phyloP scores from a whole-genome alignment of 805 yeast genomes.

The Sugiyamaella mastotermitis region DNA sequence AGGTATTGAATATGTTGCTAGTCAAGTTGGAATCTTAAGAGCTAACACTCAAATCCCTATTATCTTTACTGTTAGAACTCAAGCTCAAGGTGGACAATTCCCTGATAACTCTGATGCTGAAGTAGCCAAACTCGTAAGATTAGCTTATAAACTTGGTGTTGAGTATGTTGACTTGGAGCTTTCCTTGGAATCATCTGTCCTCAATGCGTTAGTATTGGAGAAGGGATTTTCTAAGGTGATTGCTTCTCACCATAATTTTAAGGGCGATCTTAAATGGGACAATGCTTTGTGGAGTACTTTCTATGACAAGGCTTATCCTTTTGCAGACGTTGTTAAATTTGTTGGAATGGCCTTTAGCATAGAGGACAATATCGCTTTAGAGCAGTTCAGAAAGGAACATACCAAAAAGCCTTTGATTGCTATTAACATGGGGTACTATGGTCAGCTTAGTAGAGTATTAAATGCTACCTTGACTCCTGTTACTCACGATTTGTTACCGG shows the following conservation, averaged over 20 bases:
- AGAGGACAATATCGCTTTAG: constrained; percentile 65
- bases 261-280: constrained; percentile 59
- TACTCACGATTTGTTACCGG: constrained; percentile 62
- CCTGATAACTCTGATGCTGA: constrained; percentile 49
- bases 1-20: constrained; percentile 49
- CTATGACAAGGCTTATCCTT: constrained; percentile 57
- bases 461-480: constrained; percentile 79
- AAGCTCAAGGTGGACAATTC: constrained; percentile 76
- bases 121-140: constrained; percentile 45
- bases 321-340: constrained; percentile 73
- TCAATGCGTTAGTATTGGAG: constrained; percentile 44
- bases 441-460: constrained; percentile 73
- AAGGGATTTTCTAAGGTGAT: constrained; percentile 65
- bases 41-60: constrained; percentile 63
- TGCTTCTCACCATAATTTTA: constrained; percentile 76
- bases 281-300: constrained; percentile 68
- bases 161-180: constrained; percentile 79
- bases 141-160: constrained; percentile 73
- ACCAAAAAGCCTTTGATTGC: constrained; percentile 64
- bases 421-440: constrained; percentile 70
- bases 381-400: constrained; percentile 58
- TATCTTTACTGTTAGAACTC: constrained; percentile 72
- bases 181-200: constrained; percentile 52
- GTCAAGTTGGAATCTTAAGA: constrained; percentile 68
- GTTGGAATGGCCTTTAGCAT: constrained; percentile 68